A percentile compares a stretch with the other conserved stretches of the same genome.
phyloP scores from a whole-genome alignment of 2,329 filamentous ascomycete genomes.

The Xylariales sp. region DNA sequence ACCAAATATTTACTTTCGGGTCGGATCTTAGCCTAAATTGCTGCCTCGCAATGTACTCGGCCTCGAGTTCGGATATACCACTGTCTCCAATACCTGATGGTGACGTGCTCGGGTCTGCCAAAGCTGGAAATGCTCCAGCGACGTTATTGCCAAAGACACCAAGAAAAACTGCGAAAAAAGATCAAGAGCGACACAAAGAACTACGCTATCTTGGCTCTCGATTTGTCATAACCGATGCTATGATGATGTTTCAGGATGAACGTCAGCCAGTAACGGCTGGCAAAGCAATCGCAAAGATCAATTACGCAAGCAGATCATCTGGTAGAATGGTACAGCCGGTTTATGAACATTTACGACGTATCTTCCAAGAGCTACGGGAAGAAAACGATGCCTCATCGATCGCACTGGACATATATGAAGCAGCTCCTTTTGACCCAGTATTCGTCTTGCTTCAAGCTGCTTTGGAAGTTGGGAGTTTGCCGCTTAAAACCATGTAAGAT shows the following conservation, averaged over 20 bases:
- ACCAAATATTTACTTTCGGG: slow-evolving; percentile 39
- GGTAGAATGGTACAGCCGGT: slow-evolving; percentile 5
- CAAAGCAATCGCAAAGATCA: background rate
- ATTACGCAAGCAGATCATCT: background rate
- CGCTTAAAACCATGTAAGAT: slow-evolving; percentile 16
- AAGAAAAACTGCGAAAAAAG: no score
- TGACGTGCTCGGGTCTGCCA: no score
- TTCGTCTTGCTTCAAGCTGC: slow-evolving; percentile 6
- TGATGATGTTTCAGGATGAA: slow-evolving; percentile 7
- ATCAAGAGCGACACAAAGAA: slow-evolving; percentile 7
- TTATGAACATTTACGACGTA: slow-evolving; percentile 1
- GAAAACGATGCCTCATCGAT: background rate
- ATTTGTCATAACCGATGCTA: slow-evolving; percentile 19
- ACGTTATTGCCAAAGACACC: no score
- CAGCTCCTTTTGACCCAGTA: slow-evolving; percentile 9
- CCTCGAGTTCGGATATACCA: no score
- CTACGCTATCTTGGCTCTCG: slow-evolving; percentile 12
- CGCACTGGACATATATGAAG: slow-evolving; percentile 5
- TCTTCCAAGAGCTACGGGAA: background rate
- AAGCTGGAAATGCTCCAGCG: background rate
- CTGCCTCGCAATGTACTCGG: slow-evolving; percentile 22
- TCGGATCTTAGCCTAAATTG: slow-evolving; percentile 39
- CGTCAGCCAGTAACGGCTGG: background rate
- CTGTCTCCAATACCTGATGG: no score
- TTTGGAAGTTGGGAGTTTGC: slow-evolving; percentile 11